Evolutionary conservation across 2,329 filamentous ascomycete species (phyloP).

Genomic region (Byssochlamys sp.): DNA sequence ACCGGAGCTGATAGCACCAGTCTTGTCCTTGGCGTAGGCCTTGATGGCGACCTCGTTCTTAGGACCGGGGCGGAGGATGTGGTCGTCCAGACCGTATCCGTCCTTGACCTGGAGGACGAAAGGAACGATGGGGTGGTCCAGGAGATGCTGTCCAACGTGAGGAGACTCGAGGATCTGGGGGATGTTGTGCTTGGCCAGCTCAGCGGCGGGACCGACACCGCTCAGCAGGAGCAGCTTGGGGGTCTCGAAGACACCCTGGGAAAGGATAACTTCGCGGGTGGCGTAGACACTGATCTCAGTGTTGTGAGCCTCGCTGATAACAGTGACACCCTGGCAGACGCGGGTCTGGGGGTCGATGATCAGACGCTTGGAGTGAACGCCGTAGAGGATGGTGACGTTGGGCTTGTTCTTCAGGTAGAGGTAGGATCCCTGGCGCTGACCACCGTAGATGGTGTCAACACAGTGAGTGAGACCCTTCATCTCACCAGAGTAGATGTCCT

Average conservation of each 20-base stretch:
- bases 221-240: slow-evolving; percentile 45
- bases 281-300: slow-evolving; percentile 40
- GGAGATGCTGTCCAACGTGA: slow-evolving; percentile 23
- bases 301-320: slow-evolving; percentile 31
- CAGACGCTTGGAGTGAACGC: slow-evolving; percentile 44
- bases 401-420: slow-evolving; percentile 44
- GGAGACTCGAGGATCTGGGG: slow-evolving; percentile 21
- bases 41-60: slow-evolving; percentile 23
- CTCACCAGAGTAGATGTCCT: slow-evolving; percentile 48
- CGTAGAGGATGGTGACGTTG: slow-evolving; percentile 42
- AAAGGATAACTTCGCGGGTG: slow-evolving; percentile 40
- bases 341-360: slow-evolving; percentile 42
- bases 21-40: slow-evolving; percentile 31
- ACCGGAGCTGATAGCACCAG: slow-evolving; percentile 33
- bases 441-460: slow-evolving; percentile 49
- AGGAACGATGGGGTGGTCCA: slow-evolving; percentile 34
- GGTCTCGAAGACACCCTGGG: slow-evolving; percentile 43
- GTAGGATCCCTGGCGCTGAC: slow-evolving; percentile 45
- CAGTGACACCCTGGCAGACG: slow-evolving; percentile 39
- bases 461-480: slow-evolving; percentile 47
- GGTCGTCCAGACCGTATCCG: slow-evolving; percentile 31
- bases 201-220: slow-evolving; percentile 35
- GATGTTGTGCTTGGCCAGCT: slow-evolving; percentile 28
- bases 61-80: slow-evolving; percentile 29
- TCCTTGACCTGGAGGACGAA: slow-evolving; percentile 37